Evolutionary conservation across 805 yeast species (phyloP).

Genomic region (Pichia rugopelliculosa): DNA sequence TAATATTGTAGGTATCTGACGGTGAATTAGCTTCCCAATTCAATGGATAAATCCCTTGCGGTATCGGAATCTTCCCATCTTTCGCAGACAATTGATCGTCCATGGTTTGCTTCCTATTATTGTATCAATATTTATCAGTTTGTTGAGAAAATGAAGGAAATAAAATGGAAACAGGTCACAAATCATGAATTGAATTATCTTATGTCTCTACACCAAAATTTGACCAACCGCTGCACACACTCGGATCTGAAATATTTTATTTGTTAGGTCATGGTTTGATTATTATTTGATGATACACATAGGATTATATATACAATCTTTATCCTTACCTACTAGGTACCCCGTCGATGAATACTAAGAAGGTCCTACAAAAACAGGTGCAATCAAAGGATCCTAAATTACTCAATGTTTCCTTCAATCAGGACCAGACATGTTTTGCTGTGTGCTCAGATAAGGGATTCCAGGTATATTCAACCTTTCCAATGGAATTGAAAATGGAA

Average conservation of each 20-base stretch:
- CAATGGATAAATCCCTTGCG: constrained; percentile 27
- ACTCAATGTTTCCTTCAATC: constrained; percentile 68
- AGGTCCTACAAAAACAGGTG: constrained; percentile 18
- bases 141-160: too few species aligned
- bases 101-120: not conserved
- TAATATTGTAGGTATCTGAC: not conserved
- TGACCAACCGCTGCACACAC: not conserved
- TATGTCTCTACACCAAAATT: not conserved
- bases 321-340: not conserved
- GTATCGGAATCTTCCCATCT: constrained; percentile 22
- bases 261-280: not conserved
- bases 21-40: constrained; percentile 18
- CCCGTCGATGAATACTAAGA: constrained; percentile 28
- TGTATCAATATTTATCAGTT: not conserved
- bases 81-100: not conserved
- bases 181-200: too few species aligned
- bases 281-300: not conserved
- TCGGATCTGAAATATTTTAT: not conserved
- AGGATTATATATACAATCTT: too few species aligned
- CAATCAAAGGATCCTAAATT: constrained; percentile 30
- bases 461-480: constrained; percentile 79
- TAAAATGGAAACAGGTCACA: too few species aligned
- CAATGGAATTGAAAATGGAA: constrained; percentile 68
- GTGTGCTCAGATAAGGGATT: constrained; percentile 77
- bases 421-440: constrained; percentile 86